A percentile compares a stretch with the other conserved stretches of the same genome.
Conservation (phyloP, 2,329 filamentous ascomycete species). For the Ophiostoma piceae region DNA sequence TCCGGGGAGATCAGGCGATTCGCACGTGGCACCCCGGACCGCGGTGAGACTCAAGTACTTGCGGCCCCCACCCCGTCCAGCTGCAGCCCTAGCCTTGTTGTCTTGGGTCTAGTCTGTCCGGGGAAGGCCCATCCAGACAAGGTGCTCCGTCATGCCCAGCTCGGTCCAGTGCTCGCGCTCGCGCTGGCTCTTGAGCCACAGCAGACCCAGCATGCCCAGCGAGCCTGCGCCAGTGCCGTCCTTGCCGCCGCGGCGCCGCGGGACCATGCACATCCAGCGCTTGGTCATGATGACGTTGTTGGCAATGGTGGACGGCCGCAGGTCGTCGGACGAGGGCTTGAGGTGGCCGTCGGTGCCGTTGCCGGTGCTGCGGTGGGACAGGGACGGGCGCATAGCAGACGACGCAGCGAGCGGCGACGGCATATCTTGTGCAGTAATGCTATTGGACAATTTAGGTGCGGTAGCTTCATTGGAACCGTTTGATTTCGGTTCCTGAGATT, state of each 20-base stretch:
- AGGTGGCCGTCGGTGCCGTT: slow-evolving; percentile 15
- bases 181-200: slow-evolving; percentile 31
- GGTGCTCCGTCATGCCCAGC: slow-evolving; percentile 29
- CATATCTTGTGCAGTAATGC: background rate
- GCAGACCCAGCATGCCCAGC: slow-evolving; percentile 36
- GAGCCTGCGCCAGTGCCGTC: slow-evolving; percentile 33
- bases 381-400: slow-evolving; percentile 2
- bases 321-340: slow-evolving; percentile 22
- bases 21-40: background rate
- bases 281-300: slow-evolving; percentile 36
- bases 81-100: background rate
- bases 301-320: slow-evolving; percentile 17
- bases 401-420: background rate
- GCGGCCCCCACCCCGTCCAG: background rate
- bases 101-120: background rate
- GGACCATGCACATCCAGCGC: slow-evolving; percentile 35
- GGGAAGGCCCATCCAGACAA: slow-evolving; percentile 28
- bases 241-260: slow-evolving; percentile 31
- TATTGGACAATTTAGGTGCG: background rate
- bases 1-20: background rate
- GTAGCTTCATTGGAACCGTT: background rate
- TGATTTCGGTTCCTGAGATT: background rate
- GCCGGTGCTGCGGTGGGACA: slow-evolving; percentile 15
- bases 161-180: slow-evolving; percentile 31
- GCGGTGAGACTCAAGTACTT: background rate